phyloP scores from a whole-genome alignment of 2,329 filamentous ascomycete genomes.

The Helotiales sp. region DNA sequence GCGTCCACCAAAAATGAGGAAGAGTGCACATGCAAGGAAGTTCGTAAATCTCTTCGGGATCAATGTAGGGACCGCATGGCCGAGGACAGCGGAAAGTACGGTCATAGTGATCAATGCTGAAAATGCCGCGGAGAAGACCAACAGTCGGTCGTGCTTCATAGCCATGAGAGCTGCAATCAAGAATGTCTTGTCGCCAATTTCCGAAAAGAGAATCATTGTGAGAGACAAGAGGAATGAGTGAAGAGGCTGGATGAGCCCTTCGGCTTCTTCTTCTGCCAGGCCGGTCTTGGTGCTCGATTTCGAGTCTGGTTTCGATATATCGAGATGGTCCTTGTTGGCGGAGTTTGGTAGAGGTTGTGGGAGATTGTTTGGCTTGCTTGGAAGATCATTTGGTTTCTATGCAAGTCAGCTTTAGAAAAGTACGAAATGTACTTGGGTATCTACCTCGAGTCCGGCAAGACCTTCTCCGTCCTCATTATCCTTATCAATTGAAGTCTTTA shows the following conservation, averaged over 20 bases:
- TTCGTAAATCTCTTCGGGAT: conserved; percentile 92
- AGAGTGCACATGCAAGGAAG: conserved; percentile 81
- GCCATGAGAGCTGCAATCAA: conserved; percentile 97
- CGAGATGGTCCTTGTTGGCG: conserved; percentile 67
- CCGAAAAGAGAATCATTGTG: conserved; percentile 96
- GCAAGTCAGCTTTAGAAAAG: conserved; percentile 33
- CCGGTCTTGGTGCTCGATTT: conserved; percentile 44
- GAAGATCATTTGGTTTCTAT: conserved; percentile 82
- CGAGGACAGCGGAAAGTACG: conserved; percentile 86
- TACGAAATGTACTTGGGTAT: conserved; percentile 24
- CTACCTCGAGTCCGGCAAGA: conserved; percentile 62
- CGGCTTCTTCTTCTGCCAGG: conserved; percentile 51
- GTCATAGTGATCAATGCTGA: conserved; percentile 93
- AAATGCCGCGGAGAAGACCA: conserved; percentile 96
- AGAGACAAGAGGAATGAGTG: conserved; percentile 93
- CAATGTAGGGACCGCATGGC: conserved; percentile 87
- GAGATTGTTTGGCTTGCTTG: conserved; percentile 76
- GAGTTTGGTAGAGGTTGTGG: conserved; percentile 71
- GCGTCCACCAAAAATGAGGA: conserved; percentile 86
- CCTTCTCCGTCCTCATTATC: conserved; percentile 44
- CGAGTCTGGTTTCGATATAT: conserved; percentile 52
- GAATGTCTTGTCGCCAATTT: conserved; percentile 98
- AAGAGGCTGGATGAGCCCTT: conserved; percentile 74
- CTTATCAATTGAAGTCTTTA: conserved; percentile 38
- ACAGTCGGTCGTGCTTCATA: conserved; percentile 92